Conservation (phyloP, 352 stramenopile species). For the Pythium dissimile region DNA sequence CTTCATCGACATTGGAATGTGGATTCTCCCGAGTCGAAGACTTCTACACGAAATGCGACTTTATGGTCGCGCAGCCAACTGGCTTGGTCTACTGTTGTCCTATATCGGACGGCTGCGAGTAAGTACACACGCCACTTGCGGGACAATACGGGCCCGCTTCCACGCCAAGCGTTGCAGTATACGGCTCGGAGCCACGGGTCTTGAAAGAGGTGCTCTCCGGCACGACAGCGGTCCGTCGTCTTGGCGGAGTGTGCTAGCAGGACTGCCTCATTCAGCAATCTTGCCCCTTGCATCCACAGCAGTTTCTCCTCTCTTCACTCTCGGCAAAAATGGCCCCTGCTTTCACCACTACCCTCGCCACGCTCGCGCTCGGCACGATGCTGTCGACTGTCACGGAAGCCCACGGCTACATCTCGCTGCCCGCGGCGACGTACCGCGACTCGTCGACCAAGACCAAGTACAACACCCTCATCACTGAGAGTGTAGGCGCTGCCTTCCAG, state of each 20-base stretch:
- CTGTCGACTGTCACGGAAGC: constrained; percentile 5
- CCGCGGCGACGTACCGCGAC: constrained; percentile 26
- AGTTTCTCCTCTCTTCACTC: not conserved
- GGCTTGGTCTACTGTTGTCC: no score
- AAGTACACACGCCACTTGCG: no score
- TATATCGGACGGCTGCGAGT: no score
- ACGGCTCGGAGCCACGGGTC: no score
- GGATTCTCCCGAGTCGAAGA: no score
- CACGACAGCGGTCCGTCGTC: not conserved
- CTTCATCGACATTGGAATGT: no score
- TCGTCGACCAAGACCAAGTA: constrained; percentile 30
- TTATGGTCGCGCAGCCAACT: no score
- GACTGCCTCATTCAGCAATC: constrained; percentile 21
- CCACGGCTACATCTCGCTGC: constrained; percentile 33
- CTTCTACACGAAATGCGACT: no score
- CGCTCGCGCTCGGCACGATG: not conserved
- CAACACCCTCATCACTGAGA: constrained; percentile 19
- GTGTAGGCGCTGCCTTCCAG: constrained; percentile 23
- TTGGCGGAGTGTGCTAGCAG: no score
- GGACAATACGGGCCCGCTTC: no score
- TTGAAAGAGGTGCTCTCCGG: no score
- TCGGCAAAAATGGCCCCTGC: not conserved
- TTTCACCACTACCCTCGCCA: not conserved
- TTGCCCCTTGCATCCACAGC: not conserved
- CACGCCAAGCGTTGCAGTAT: not conserved